Evolutionary conservation across 495 filamentous ascomycete genomes (phyloP), one percentile per base, ranked within the genome.

Genomic region (Aspergillus heteromorphus): DNA sequence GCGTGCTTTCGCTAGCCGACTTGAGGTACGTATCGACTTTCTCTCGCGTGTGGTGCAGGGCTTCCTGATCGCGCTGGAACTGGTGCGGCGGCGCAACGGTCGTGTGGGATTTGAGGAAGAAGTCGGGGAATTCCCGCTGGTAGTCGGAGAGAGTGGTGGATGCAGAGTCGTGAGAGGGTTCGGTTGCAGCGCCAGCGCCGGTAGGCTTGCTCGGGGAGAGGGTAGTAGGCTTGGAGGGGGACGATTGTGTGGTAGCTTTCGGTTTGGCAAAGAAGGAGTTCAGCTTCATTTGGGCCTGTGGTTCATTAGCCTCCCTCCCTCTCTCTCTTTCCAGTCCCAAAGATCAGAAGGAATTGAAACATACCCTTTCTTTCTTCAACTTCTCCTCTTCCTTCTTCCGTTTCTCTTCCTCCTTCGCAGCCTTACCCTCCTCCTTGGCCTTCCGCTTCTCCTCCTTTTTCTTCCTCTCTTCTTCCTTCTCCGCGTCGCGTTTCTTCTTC

Each of bases 51-150:
- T 70, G 67, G n/a, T 56, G 25, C 2, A 79, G 70, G 3, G 79
- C 79, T 54, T 83, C 70, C 1, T 80, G 64, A 52, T 89, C 85
- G 51, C 78, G 67, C 68, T 78, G 62, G 66, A 80, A 74, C 43
- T 78, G 61, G 69, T 77, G 75, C 0, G 59, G 54, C 0, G 75
- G 73, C 1, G 89, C 88, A 40, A 92, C 52, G 9, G 56, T 78
- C 2, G 87, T 86, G 59, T 87, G 74, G 13, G 79, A 74, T 50
- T 91, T 82, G 9, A 91, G 57, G 53, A 86, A 91, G 68, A 95
- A 96, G 0, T 87, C 80, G 13, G 87, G 82, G 61, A 97, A 97
- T 27, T 65, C 69, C 57, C 80, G 81, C 14, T 88, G 73, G 60
- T 95, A 97, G 40, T 85, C 79, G 0, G 83, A 79, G 30, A n/a